Conservation (phyloP, 2,329 filamentous ascomycete genomes). For the Calonectria pteridis region DNA sequence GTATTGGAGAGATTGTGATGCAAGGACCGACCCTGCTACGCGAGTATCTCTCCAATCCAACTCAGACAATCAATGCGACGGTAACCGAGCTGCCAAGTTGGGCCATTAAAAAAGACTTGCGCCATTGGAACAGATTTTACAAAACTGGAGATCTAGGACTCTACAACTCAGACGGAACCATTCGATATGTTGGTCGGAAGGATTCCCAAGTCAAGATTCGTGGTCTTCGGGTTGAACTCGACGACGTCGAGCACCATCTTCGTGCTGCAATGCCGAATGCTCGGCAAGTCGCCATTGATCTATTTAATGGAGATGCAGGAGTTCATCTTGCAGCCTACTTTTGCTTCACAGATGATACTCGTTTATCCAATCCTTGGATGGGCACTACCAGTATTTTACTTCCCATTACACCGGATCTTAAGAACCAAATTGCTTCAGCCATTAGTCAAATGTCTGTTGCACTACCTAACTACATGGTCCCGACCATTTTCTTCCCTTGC, state of each 20-base stretch:
- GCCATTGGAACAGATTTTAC: neutral
- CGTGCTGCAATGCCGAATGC: neutral
- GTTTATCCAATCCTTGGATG: neutral
- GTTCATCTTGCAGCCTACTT: neutral
- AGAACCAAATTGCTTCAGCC: neutral
- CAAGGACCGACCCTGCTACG: neutral
- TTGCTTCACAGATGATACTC: neutral
- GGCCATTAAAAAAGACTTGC: neutral
- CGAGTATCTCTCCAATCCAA: neutral
- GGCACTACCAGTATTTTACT: neutral
- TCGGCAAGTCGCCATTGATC: neutral
- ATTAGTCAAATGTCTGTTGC: neutral
- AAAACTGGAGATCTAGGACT: neutral
- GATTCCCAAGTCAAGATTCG: neutral
- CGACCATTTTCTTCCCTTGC: neutral
- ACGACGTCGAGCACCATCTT: neutral
- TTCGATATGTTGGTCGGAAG: slow-evolving; percentile 39
- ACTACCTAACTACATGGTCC: neutral
- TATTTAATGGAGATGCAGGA: neutral
- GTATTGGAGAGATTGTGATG: slow-evolving; percentile 40
- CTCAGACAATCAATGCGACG: neutral
- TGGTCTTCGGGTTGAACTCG: neutral
- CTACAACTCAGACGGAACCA: neutral
- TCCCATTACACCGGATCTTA: neutral
- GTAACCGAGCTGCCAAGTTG: neutral